Evolutionary conservation across 768 basidiomycete genomes (phyloP).

Genomic region (Russula sp.): DNA sequence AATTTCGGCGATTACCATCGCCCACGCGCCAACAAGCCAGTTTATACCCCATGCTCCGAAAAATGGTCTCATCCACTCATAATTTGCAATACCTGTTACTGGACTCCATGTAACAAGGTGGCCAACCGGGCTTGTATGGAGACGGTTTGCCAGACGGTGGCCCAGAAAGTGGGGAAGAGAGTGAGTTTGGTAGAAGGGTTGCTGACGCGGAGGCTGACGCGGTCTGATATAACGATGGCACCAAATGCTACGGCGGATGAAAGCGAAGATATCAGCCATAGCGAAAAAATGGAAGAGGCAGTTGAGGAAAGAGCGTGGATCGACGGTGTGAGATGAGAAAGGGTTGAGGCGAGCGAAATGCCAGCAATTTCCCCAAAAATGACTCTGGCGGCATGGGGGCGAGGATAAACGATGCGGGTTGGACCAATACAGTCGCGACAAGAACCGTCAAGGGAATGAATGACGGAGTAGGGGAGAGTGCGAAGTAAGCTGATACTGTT

Average conservation of each 20-base stretch:
- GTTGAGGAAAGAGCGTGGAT: constrained; percentile 54
- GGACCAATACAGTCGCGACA: constrained; percentile 34
- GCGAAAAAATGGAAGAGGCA: constrained; percentile 46
- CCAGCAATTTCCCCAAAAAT: constrained; percentile 29
- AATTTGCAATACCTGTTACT: constrained; percentile 49
- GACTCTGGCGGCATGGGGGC: constrained; percentile 15
- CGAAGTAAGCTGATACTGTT: constrained; percentile 22
- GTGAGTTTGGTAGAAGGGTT: constrained; percentile 46
- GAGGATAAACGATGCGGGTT: constrained; percentile 30
- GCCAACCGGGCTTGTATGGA: constrained; percentile 65
- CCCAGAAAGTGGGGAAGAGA: constrained; percentile 70
- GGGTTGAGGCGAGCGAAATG: constrained; percentile 33
- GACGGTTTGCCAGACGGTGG: constrained; percentile 53
- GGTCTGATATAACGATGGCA: constrained; percentile 41
- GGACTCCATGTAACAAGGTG: constrained; percentile 72
- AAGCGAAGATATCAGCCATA: constrained; percentile 43
- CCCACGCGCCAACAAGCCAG: constrained; percentile 77
- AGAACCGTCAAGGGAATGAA: constrained; percentile 36
- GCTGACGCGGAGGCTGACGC: constrained; percentile 37
- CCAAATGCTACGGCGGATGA: constrained; percentile 42
- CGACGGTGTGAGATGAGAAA: constrained; percentile 35
- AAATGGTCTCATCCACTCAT: constrained; percentile 60
- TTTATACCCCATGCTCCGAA: constrained; percentile 62
- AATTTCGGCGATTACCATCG: constrained; percentile 56
- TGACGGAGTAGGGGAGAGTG: constrained; percentile 36